Evolutionary conservation across 768 basidiomycete species (phyloP).

Genomic region (Baorangia bicolor): DNA sequence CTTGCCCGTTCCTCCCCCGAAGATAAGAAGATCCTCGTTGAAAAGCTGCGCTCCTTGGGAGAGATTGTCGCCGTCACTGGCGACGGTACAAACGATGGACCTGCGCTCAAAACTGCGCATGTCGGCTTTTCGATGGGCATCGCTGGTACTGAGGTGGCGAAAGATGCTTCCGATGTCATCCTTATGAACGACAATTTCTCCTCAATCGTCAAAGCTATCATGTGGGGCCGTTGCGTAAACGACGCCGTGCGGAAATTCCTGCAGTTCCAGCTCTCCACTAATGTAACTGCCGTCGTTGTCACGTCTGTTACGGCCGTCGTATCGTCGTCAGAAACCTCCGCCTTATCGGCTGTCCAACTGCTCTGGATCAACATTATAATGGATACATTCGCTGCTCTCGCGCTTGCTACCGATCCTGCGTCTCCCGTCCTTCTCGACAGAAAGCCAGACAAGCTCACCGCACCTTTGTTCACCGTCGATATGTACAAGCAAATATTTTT

Average conservation of each 20-base stretch:
- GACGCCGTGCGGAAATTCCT: conserved; percentile 97
- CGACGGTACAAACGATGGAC: conserved; percentile 97
- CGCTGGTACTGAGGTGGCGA: conserved; percentile 96
- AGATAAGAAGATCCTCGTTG: conserved; percentile 93
- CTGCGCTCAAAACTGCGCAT: conserved; percentile 91
- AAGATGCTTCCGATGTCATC: conserved; percentile 98
- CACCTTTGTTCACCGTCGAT: conserved; percentile 85
- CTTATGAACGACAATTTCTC: conserved; percentile 98
- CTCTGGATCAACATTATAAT: conserved; percentile 99
- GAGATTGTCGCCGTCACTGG: conserved; percentile 96
- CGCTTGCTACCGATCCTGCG: conserved; percentile 95
- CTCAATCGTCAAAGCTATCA: conserved; percentile 95
- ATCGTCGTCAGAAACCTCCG: conserved; percentile 71
- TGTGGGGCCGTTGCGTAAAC: conserved; percentile 99
- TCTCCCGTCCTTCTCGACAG: conserved; percentile 76
- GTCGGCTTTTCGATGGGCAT: conserved; percentile 98
- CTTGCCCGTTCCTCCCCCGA: conserved; percentile 96
- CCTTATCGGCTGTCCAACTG: conserved; percentile 93
- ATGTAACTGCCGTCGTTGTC: conserved; percentile 93
- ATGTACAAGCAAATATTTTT: conserved; percentile 97
- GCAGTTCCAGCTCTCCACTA: conserved; percentile 93
- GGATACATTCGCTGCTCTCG: conserved; percentile 98
- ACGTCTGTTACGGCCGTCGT: conserved; percentile 90
- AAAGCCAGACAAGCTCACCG: conserved; percentile 86
- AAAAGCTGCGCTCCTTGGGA: conserved; percentile 80